A percentile compares a stretch with the other conserved stretches of the same genome.
Evolutionary conservation across 768 basidiomycete species (phyloP).

Genomic region (Psilocybe sp.): DNA sequence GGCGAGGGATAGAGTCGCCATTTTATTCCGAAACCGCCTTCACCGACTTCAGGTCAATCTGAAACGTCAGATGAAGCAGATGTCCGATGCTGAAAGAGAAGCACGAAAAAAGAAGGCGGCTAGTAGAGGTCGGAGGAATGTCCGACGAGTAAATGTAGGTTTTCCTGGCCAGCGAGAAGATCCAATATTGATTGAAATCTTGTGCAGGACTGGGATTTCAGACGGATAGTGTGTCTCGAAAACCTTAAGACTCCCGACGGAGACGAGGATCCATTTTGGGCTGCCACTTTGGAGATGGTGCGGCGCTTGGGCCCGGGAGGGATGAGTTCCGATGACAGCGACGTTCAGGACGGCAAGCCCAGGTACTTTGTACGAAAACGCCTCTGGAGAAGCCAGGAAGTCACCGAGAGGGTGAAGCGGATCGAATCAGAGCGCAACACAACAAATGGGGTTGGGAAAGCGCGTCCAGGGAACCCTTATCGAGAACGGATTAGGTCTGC

Average conservation of each 20-base stretch:
- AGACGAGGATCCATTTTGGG: not conserved
- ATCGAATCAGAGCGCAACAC: slow-evolving; percentile 1
- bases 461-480: slow-evolving; percentile 3
- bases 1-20: no score
- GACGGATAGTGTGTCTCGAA: not conserved
- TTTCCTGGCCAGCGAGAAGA: no score
- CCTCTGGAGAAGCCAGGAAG: not conserved
- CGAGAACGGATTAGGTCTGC: not conserved
- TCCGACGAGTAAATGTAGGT: no score
- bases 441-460: not conserved
- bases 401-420: not conserved
- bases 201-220: not conserved
- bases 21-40: no score
- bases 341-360: not conserved
- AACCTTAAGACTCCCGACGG: slow-evolving; percentile 3
- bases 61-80: no score
- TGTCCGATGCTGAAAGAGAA: no score
- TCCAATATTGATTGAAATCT: no score
- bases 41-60: no score
- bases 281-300: not conserved
- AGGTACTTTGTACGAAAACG: not conserved
- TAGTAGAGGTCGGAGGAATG: no score
- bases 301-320: slow-evolving; percentile 1
- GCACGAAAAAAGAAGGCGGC: no score
- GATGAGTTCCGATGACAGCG: slow-evolving; percentile 8